Evolutionary conservation across 2,329 filamentous ascomycete genomes (phyloP), one percentile per base, ranked within the genome.

Genomic region (Stemphylium vesicarium): DNA sequence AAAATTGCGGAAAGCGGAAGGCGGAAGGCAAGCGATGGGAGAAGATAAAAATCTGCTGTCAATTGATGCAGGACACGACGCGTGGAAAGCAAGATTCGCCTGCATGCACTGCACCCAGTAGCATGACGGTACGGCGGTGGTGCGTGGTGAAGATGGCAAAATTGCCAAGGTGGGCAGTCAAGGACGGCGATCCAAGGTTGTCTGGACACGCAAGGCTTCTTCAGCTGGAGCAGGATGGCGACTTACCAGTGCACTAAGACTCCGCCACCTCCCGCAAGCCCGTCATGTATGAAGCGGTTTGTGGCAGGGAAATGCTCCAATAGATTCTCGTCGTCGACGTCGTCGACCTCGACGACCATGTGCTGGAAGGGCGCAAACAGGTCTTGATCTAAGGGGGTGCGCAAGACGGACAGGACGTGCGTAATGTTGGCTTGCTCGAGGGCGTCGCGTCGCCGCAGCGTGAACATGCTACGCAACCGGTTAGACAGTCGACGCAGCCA

Each of bases 301-400:
- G 89, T 89, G 47, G 81, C 81, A 6, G 92, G 86, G 57, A 98
- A 88, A 75, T 96, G 87, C 59, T 90, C 84, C 15, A 98, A 79
- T 46, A 98, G 77, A 75, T 99, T 91, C 65, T 93, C 88, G 69
- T 97, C 92, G 16, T 94, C 91, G 46, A 93, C 85, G 79, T 99
- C 95, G 75, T 98, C 91, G 38, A 97, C 86, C 62, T 96, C 89
- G 61, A 98, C 89, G 57, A 87, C 83, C 64, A 91, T 82, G 73
- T 96, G 92, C 60, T 87, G 79, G 73, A 87, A 92, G 37, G 82
- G 80, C 60, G 84, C 81, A 69, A 85, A 87, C 36, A 82, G 80
- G 56, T 79, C 78, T 63, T 82, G 77, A 64, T 84, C 79, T 43
- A 84, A 76, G 38, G 84, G 82, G 64, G 88, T 82, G 41, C 85